These are phyloP conservation scores for Dictyophora rubrovolvata DNA, from an alignment of 768 basidiomycete species.

Conservation along the genomic window DNA sequence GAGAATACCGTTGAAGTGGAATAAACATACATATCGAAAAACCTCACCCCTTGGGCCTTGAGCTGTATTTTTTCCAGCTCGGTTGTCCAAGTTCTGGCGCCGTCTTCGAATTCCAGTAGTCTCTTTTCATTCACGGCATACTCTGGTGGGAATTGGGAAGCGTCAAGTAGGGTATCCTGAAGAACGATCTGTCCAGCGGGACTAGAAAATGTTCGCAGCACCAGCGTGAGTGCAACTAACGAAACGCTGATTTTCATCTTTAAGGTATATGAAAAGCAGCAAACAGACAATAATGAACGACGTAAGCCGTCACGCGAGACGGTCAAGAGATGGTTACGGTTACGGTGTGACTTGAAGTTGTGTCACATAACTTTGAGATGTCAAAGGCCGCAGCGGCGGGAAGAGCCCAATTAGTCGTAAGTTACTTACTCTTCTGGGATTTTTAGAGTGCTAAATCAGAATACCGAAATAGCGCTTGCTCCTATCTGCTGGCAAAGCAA, in stretches of 20 bases:
- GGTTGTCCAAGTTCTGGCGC: constrained; percentile 53
- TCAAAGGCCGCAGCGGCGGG: constrained; percentile 55
- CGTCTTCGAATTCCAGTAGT: constrained; percentile 4
- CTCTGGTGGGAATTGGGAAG: neutral
- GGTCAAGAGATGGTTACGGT: neutral
- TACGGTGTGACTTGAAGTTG: neutral
- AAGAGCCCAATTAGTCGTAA: constrained; percentile 67
- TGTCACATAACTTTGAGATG: constrained; percentile 34
- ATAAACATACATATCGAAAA: constrained; percentile 6
- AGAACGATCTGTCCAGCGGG: constrained; percentile 1
- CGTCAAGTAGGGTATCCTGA: neutral
- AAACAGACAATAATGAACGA: neutral
- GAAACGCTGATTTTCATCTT: constrained; percentile 6
- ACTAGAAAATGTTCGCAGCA: neutral
- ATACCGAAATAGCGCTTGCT: constrained; percentile 57
- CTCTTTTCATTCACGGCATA: constrained; percentile 1
- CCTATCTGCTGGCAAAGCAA: constrained; percentile 87
- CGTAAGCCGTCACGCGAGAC: neutral
- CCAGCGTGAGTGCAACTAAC: neutral
- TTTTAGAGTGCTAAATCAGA: constrained; percentile 12
- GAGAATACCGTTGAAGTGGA: neutral
- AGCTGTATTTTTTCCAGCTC: constrained; percentile 74
- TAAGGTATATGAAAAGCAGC: neutral
- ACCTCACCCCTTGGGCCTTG: neutral
- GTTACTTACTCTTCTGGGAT: constrained; percentile 21